A percentile compares a stretch with the other conserved stretches of the same genome.
Conservation (phyloP, 2,329 filamentous ascomycete species). For the Sarocladiaceae sp. region DNA sequence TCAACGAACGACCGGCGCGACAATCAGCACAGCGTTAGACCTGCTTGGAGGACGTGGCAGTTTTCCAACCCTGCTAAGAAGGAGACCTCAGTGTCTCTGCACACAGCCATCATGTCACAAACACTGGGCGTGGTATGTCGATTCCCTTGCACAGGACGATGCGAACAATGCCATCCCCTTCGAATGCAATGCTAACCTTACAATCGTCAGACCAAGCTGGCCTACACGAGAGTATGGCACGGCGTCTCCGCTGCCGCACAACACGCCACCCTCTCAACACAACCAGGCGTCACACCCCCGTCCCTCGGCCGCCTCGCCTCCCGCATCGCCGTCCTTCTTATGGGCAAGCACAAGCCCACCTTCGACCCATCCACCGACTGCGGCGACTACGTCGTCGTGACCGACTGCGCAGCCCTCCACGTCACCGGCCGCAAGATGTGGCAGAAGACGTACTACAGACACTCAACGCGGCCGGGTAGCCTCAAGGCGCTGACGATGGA, state of each 20-base stretch:
- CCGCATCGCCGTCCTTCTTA: conserved; percentile 77
- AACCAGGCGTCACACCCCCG: conserved; percentile 55
- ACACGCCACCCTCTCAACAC: conserved; percentile 55
- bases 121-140: conserved; percentile 64
- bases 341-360: conserved; percentile 99
- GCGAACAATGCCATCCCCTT: not conserved
- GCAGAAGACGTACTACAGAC: conserved; percentile 94
- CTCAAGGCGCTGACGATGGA: conserved; percentile 92
- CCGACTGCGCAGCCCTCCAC: conserved; percentile 79
- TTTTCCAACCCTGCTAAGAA: conserved; percentile 10
- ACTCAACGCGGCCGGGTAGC: conserved; percentile 83
- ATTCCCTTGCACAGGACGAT: not conserved
- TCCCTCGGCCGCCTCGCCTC: conserved; percentile 87
- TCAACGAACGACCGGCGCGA: not conserved
- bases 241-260: conserved; percentile 65
- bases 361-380: conserved; percentile 97
- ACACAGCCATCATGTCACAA: conserved; percentile 62
- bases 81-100: conserved; percentile 15
- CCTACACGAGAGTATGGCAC: conserved; percentile 96
- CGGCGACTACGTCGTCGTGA: conserved; percentile 96
- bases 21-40: not conserved
- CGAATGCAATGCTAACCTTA: conserved; percentile 11
- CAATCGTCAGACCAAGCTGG: conserved; percentile 71
- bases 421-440: conserved; percentile 86
- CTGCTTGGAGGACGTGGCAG: not conserved